These are phyloP conservation scores for Botrytis porri DNA, from an alignment of 2,329 filamentous ascomycete species.

Conservation along the genomic window DNA sequence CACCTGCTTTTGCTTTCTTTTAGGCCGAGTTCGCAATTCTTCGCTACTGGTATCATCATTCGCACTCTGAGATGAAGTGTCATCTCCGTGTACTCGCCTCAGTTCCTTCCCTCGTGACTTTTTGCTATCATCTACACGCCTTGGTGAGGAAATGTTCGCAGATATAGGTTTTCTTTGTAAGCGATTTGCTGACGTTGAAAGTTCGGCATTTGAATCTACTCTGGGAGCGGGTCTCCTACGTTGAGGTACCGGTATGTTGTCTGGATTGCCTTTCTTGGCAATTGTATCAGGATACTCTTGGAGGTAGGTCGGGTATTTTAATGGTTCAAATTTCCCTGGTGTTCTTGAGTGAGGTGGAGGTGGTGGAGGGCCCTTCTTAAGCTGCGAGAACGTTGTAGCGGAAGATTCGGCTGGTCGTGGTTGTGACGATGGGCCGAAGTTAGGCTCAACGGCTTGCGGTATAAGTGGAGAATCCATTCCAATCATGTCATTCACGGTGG, in stretches of 20 bases:
- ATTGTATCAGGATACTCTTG: conserved; percentile 39
- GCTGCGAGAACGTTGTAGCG: background rate
- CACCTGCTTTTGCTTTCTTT: conserved; percentile 38
- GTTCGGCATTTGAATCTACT: conserved; percentile 21
- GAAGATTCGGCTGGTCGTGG: background rate
- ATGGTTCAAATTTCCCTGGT: conserved; percentile 40
- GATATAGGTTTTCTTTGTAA: conserved; percentile 38
- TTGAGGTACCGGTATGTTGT: conserved; percentile 32
- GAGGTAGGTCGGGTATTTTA: conserved; percentile 39
- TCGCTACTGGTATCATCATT: conserved; percentile 38
- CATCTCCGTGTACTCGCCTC: conserved; percentile 29
- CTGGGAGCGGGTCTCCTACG: conserved; percentile 32
- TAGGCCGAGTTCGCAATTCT: conserved; percentile 27
- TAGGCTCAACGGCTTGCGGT: conserved; percentile 25
- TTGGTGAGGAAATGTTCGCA: conserved; percentile 37
- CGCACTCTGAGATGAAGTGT: conserved; percentile 34
- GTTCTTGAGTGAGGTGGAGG: conserved; percentile 30
- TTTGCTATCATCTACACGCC: conserved; percentile 32
- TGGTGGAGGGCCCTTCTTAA: conserved; percentile 35
- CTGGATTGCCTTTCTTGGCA: conserved; percentile 31
- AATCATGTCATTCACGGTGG: conserved; percentile 32
- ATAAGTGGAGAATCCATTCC: conserved; percentile 27
- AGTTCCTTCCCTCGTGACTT: conserved; percentile 27
- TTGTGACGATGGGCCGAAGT: conserved; percentile 26
- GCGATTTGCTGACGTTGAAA: conserved; percentile 19